These are phyloP conservation scores for Collybia nuda DNA, from an alignment of 768 basidiomycete species.

Conservation along the genomic window DNA sequence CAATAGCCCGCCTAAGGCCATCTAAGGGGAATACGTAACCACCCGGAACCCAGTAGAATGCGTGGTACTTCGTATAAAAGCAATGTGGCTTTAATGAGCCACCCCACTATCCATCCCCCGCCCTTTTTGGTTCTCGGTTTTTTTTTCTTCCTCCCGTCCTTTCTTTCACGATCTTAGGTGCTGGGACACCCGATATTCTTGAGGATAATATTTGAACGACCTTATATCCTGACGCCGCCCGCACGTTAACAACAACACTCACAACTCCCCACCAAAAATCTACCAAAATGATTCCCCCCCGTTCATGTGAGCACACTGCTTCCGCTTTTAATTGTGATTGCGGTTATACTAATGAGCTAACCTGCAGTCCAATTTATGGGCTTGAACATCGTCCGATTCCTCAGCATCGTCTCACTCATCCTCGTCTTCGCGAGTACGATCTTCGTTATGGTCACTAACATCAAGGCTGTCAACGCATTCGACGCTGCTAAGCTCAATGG, in stretches of 20 bases:
- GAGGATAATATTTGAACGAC: slow-evolving; percentile 1
- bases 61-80: slow-evolving; percentile 8
- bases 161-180: slow-evolving; percentile 25
- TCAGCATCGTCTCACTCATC: slow-evolving; percentile 78
- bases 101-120: slow-evolving; percentile 5
- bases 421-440: slow-evolving; percentile 81
- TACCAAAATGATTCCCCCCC: slow-evolving; percentile 29
- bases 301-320: slow-evolving; percentile 24
- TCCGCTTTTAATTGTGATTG: neutral
- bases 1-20: slow-evolving; percentile 9
- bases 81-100: neutral
- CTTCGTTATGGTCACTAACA: slow-evolving; percentile 70
- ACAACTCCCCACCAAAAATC: neutral
- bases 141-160: slow-evolving; percentile 11
- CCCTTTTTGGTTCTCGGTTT: slow-evolving; percentile 11
- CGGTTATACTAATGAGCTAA: neutral
- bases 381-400: slow-evolving; percentile 71
- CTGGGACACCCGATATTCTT: slow-evolving; percentile 27
- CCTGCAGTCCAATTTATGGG: slow-evolving; percentile 56
- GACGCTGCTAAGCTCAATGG: slow-evolving; percentile 35
- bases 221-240: slow-evolving; percentile 10
- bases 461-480: slow-evolving; percentile 74
- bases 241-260: slow-evolving; percentile 9
- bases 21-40: slow-evolving; percentile 7
- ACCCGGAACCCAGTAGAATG: neutral